Conservation (phyloP, 2,329 filamentous ascomycete genomes). For the Aspergillus pseudoviridinutans region DNA sequence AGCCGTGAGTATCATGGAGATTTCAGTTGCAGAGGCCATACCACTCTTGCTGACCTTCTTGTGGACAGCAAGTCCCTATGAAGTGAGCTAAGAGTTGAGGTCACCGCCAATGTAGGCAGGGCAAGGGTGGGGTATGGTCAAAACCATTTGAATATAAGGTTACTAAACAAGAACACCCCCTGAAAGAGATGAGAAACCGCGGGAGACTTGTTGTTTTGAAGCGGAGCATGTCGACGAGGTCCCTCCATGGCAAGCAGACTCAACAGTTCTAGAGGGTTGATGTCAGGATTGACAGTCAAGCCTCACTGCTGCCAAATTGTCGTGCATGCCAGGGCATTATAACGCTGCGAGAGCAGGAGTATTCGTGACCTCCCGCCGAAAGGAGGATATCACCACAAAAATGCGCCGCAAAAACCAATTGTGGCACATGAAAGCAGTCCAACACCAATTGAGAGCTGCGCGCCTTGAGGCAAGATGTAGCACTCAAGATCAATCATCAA, state of each 20-base stretch:
- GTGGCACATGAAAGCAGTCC: too few relatives aligned
- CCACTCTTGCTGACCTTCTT: background rate
- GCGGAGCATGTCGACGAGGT: background rate
- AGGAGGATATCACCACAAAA: background rate
- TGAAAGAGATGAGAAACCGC: background rate
- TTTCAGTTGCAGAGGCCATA: background rate
- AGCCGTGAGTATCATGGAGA: background rate
- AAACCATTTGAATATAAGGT: background rate
- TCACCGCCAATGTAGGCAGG: background rate
- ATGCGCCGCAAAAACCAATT: background rate
- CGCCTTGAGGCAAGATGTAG: background rate
- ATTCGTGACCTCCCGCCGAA: too few relatives aligned
- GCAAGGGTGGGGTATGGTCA: background rate
- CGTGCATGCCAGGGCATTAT: background rate
- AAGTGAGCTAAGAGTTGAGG: background rate
- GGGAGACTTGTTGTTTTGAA: background rate
- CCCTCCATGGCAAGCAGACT: background rate
- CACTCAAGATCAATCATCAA: background rate
- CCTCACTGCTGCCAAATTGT: background rate
- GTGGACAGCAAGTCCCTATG: too few relatives aligned
- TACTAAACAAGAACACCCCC: background rate
- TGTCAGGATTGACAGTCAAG: background rate
- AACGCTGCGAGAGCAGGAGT: background rate
- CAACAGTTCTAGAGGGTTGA: background rate
- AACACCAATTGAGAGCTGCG: background rate